Evolutionary conservation across 2,329 filamentous ascomycete species (phyloP).

Genomic region (Colletotrichum musicola): DNA sequence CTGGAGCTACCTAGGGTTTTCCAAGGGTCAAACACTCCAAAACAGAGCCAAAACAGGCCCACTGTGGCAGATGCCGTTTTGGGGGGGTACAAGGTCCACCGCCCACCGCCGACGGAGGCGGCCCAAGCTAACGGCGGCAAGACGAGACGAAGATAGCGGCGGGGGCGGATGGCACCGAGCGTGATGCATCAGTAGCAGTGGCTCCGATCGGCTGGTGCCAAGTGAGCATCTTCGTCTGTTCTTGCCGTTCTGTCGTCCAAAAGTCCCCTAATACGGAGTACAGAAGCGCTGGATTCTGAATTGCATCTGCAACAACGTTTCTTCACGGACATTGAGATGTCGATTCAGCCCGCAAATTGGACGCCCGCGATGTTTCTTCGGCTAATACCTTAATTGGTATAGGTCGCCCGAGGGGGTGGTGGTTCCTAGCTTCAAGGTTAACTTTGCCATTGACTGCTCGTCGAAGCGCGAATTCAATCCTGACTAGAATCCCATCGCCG

Average conservation of each 20-base stretch:
- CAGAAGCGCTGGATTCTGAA: too few species aligned
- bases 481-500: not conserved
- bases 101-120: constrained; percentile 15
- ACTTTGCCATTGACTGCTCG: not conserved
- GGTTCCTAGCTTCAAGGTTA: not conserved
- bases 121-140: constrained; percentile 24
- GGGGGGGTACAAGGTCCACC: not conserved
- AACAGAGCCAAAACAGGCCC: constrained; percentile 39
- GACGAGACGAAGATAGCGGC: constrained; percentile 15
- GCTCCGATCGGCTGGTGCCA: not conserved
- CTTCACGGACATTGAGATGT: too few species aligned
- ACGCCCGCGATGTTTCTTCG: not conserved
- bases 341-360: too few species aligned
- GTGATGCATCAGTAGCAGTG: too few species aligned
- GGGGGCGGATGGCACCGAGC: too few species aligned
- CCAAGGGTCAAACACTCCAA: constrained; percentile 35
- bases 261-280: too few species aligned
- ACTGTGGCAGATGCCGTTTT: constrained; percentile 38
- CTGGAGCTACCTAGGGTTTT: constrained; percentile 18
- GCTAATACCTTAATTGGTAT: not conserved
- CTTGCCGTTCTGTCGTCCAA: not conserved
- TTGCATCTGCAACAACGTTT: too few species aligned
- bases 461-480: not conserved
- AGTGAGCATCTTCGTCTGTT: constrained; percentile 19
- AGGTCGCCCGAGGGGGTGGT: not conserved